Conservation (phyloP, 495 filamentous ascomycete species). For the Evernia prunastri region DNA sequence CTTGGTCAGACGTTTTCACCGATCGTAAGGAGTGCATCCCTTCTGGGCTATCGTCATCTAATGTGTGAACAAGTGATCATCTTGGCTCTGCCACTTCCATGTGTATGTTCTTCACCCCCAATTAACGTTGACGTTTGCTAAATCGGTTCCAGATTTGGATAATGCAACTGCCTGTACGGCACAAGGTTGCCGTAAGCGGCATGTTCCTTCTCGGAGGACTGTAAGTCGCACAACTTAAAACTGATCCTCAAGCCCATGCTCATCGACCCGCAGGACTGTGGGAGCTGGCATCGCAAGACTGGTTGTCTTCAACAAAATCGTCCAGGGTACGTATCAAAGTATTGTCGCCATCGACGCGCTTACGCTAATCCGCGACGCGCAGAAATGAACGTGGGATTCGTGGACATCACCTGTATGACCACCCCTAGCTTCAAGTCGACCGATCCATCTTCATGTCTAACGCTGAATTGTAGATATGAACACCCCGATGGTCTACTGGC, state of each 20-base stretch:
- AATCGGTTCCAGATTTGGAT: not conserved
- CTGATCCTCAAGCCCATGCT: not conserved
- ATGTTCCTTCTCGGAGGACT: slow-evolving; percentile 1
- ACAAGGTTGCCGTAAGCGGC: not conserved
- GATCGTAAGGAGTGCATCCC: not conserved
- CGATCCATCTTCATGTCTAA: not conserved
- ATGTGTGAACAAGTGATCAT: not conserved
- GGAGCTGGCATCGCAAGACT: slow-evolving; percentile 1
- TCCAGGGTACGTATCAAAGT: not conserved
- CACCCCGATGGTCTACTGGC: slow-evolving; percentile 1
- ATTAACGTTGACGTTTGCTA: not conserved
- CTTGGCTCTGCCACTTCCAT: not conserved
- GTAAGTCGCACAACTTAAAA: not conserved
- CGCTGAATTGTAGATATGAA: not conserved
- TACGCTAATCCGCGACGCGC: not conserved
- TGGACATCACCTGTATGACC: slow-evolving; percentile 3
- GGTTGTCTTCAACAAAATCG: not conserved
- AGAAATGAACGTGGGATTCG: not conserved
- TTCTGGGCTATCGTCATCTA: not conserved
- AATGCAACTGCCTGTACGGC: not conserved
- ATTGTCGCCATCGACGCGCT: no score
- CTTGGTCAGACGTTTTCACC: slow-evolving; percentile 12
- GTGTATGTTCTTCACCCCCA: not conserved
- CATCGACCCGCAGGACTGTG: not conserved
- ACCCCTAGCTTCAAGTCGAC: not conserved